Evolutionary conservation across 2,329 filamentous ascomycete genomes (phyloP).

Genomic region (Emergomyces orientalis): DNA sequence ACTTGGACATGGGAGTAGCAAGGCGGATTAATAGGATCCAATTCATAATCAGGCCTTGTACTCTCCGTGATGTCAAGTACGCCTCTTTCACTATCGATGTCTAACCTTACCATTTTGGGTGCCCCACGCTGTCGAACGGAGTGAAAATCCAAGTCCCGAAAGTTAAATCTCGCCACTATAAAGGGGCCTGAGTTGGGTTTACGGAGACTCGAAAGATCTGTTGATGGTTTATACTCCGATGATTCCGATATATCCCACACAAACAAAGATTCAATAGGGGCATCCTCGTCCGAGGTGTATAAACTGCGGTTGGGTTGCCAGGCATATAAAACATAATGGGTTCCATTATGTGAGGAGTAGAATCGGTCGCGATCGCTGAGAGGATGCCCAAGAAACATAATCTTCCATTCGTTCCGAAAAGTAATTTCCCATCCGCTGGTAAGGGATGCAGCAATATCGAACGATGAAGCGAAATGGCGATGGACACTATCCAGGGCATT

Average conservation of each 20-base stretch:
- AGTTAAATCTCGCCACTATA: conserved; percentile 43
- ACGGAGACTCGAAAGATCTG: conserved; percentile 38
- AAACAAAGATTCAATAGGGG: conserved; percentile 49
- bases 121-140: conserved; percentile 45
- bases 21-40: conserved; percentile 18
- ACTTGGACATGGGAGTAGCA: conserved; percentile 39
- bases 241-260: conserved; percentile 51
- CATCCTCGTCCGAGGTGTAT: conserved; percentile 45
- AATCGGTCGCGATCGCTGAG: conserved; percentile 51
- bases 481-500: conserved; percentile 45
- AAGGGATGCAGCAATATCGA: conserved; percentile 36
- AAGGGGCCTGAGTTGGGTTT: conserved; percentile 32
- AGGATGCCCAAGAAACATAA: conserved; percentile 49
- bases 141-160: conserved; percentile 45
- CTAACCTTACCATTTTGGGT: conserved; percentile 43
- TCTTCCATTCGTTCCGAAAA: conserved; percentile 52
- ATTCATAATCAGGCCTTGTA: conserved; percentile 32
- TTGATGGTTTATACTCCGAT: conserved; percentile 43
- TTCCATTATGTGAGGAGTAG: conserved; percentile 51
- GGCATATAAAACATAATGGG: conserved; percentile 53
- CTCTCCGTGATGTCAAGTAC: conserved; percentile 50
- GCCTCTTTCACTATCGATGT: conserved; percentile 40
- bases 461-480: conserved; percentile 52
- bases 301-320: conserved; percentile 52
- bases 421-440: conserved; percentile 35